These are phyloP conservation scores for Pseudomonodictys pantanalensis DNA, from an alignment of 495 filamentous ascomycete genomes.

Conservation along the genomic window DNA sequence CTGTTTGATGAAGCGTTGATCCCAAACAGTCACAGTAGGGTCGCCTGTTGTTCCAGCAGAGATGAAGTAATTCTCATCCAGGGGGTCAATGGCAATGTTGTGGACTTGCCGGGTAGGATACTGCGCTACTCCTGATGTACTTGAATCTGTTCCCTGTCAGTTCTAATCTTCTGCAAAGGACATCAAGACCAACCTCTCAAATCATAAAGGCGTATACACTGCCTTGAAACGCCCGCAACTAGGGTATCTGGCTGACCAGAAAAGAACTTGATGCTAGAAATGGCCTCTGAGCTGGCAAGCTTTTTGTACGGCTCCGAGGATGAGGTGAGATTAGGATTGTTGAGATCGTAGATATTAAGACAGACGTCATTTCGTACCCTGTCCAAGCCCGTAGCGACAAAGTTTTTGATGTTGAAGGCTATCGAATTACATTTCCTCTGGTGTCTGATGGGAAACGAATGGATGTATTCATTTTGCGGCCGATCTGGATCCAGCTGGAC, in stretches of 20 bases:
- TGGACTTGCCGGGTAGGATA: constrained; percentile 83
- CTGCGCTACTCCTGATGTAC: constrained; percentile 44
- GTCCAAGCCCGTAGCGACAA: constrained; percentile 85
- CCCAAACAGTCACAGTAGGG: constrained; percentile 79
- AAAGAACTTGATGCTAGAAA: constrained; percentile 91
- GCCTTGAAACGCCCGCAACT: constrained; percentile 78
- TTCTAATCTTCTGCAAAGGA: background rate
- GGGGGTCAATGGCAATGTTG: constrained; percentile 83
- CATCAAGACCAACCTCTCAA: constrained; percentile 61
- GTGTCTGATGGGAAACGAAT: constrained; percentile 70
- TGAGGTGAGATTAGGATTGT: constrained; percentile 50
- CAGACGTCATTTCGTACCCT: constrained; percentile 89
- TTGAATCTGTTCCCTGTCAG: constrained; percentile 26
- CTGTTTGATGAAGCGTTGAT: constrained; percentile 66
- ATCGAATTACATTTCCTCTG: constrained; percentile 88
- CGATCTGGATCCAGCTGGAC: constrained; percentile 65
- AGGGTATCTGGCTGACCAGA: constrained; percentile 77
- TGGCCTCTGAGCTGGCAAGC: constrained; percentile 77
- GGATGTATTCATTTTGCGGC: constrained; percentile 59
- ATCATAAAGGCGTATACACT: constrained; percentile 86
- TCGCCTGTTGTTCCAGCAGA: constrained; percentile 72
- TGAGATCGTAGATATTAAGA: constrained; percentile 91
- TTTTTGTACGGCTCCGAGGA: constrained; percentile 63
- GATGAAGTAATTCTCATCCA: constrained; percentile 91
- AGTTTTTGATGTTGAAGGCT: constrained; percentile 74